Conservation (phyloP, 768 basidiomycete genomes). For the Pulveroboletus sp. region DNA sequence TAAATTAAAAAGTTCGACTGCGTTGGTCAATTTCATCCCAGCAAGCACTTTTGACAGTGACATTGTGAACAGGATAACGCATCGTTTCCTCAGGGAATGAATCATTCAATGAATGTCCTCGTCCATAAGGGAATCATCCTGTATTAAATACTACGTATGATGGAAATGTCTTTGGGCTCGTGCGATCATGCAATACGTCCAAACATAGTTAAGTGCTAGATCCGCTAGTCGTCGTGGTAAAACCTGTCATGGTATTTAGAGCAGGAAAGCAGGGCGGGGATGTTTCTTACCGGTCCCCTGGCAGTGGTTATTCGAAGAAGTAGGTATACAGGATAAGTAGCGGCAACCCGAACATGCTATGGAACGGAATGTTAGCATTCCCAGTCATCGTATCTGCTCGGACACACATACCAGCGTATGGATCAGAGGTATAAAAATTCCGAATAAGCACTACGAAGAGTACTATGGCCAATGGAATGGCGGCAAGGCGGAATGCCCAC, state of each 20-base stretch:
- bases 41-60: too few relatives aligned
- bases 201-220: slow-evolving; percentile 22
- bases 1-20: too few relatives aligned
- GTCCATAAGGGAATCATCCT: slow-evolving; percentile 4
- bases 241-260: slow-evolving; percentile 18
- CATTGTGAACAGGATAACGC: too few relatives aligned
- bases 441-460: slow-evolving; percentile 77
- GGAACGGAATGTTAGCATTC: neutral
- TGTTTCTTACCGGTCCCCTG: slow-evolving; percentile 38
- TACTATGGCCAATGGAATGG: slow-evolving; percentile 71
- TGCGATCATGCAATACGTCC: neutral
- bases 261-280: neutral
- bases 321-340: slow-evolving; percentile 88
- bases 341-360: slow-evolving; percentile 83
- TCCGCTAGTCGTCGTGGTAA: slow-evolving; percentile 30
- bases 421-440: slow-evolving; percentile 90
- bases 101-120: slow-evolving; percentile 4
- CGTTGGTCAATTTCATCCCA: too few relatives aligned
- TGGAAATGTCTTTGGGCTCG: neutral
- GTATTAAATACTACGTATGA: slow-evolving; percentile 1
- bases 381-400: neutral
- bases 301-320: slow-evolving; percentile 64
- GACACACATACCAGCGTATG: slow-evolving; percentile 63
- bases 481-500: slow-evolving; percentile 68
- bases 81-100: slow-evolving; percentile 1